Percentiles rank a stretch among this genome's conserved stretches.
phyloP scores from a whole-genome alignment of 306 rosid genomes.

The Elaeagnus macrophylla region DNA sequence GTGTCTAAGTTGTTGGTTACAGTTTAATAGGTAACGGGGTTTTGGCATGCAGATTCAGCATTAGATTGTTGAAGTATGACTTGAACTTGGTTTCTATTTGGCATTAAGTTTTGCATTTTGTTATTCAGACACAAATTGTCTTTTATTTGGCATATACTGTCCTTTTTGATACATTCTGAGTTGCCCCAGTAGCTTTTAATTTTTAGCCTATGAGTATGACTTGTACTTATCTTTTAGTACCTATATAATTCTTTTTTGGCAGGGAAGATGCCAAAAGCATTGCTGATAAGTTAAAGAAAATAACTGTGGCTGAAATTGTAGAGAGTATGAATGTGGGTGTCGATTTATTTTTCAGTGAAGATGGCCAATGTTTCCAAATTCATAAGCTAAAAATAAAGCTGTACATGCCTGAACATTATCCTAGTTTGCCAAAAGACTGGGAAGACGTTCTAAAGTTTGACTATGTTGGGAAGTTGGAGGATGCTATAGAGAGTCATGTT shows the following conservation, averaged over 20 bases:
- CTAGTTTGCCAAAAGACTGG: conserved; percentile 47
- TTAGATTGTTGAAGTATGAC: too few species aligned
- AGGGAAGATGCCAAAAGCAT: conserved; percentile 59
- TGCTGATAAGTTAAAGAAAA: conserved; percentile 68
- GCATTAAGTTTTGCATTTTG: too few species aligned
- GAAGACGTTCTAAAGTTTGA: conserved; percentile 44
- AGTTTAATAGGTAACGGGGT: too few species aligned
- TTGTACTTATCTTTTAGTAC: too few species aligned
- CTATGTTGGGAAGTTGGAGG: conserved; percentile 72
- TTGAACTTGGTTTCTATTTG: too few species aligned
- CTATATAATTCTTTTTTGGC: not conserved
- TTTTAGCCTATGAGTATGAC: too few species aligned
- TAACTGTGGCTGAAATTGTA: conserved; percentile 79
- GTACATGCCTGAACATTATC: conserved; percentile 55
- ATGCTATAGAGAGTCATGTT: conserved; percentile 55
- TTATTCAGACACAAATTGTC: too few species aligned
- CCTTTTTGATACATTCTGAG: too few species aligned
- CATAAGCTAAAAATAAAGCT: conserved; percentile 69
- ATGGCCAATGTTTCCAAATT: conserved; percentile 45
- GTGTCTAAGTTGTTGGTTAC: too few species aligned
- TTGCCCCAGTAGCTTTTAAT: too few species aligned
- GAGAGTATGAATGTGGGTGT: conserved; percentile 61
- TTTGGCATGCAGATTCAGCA: too few species aligned
- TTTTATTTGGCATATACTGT: too few species aligned
- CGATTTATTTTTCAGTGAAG: conserved; percentile 32